Base-by-base conservation (phyloP, 2,329 filamentous ascomycete species). In the Calonectria hawksworthii region DNA sequence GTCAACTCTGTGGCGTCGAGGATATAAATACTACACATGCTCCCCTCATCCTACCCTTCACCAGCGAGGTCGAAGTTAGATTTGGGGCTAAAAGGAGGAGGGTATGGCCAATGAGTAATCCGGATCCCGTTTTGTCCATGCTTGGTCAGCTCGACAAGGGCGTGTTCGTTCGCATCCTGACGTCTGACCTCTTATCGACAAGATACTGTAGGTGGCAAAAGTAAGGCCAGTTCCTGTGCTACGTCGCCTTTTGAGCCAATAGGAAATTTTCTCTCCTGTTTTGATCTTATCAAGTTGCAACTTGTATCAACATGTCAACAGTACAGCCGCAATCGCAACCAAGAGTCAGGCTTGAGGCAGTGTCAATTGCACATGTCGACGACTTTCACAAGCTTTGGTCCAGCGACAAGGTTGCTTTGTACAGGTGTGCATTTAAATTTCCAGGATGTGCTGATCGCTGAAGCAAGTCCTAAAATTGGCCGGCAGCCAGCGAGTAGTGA, bases 361-460 rank as follows among this genome's bases (percentile, higher is more conserved):
- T 68, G 21, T 51, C 64, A n/a, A 61, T 47, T 30, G 30, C 36
- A n/a, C 70, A 68, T 47, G 47, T 64, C 18, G 28, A 73, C 4
- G 65, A 56, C 47, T 73, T 68, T 63, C 70, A 68, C 41, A 64
- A 73, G 28, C 34, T 73, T 23, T 73, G 44, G 65, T 64, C 54
- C n/a, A 64, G 54, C 13, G 44, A 64, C 32, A n/a, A 36, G n/a
- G 65, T 68, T 52, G 65, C 70, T n/a, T 36, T 68, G 18, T 68
- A 64, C 38, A 68, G 54, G 70, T 64, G 34, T 61, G 54, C 51
- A 14, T 4, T 21, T 54, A 18, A 38, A 30, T 18, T 23, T 1
- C 14, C 13, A 11, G n/a, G 30, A 10, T 41, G 21, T 59, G 10
- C 18, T 14, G 16, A 41, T 11, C 26, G 28, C 7, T 28, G 18